Conservation (phyloP, 1,284 basidiomycete species). For the Cutaneotrichosporon mucoides region DNA sequence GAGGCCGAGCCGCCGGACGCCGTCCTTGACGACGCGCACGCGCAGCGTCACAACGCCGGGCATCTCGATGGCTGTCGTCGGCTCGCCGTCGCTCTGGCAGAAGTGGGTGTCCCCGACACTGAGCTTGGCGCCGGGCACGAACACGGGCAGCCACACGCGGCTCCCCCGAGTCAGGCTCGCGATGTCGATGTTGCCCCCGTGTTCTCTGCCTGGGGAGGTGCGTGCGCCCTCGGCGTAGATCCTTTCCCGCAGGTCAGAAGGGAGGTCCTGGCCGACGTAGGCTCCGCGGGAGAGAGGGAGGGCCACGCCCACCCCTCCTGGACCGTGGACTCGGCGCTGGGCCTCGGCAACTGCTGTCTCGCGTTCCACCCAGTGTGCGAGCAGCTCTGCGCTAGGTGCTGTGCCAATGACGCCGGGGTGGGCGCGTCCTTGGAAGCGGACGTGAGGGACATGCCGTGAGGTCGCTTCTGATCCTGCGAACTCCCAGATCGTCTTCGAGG, state of each 20-base stretch:
- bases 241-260: slow-evolving; percentile 54
- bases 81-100: slow-evolving; percentile 72
- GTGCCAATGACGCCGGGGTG: slow-evolving; percentile 74
- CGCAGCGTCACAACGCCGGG: slow-evolving; percentile 69
- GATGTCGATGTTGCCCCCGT: slow-evolving; percentile 79
- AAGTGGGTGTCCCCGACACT: slow-evolving; percentile 77
- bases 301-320: slow-evolving; percentile 59
- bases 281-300: slow-evolving; percentile 61
- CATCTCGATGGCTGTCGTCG: slow-evolving; percentile 47
- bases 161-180: slow-evolving; percentile 61
- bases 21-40: slow-evolving; percentile 68
- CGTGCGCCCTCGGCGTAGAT: slow-evolving; percentile 68
- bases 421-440: slow-evolving; percentile 70
- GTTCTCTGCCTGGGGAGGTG: slow-evolving; percentile 68
- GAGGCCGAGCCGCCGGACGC: slow-evolving; percentile 67
- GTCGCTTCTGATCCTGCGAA: slow-evolving; percentile 66
- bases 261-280: slow-evolving; percentile 62
- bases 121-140: slow-evolving; percentile 67
- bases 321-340: slow-evolving; percentile 40
- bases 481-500: slow-evolving; percentile 76
- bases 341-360: slow-evolving; percentile 62
- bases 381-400: slow-evolving; percentile 66
- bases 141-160: slow-evolving; percentile 57
- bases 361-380: slow-evolving; percentile 68
- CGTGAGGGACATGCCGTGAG: slow-evolving; percentile 70